A percentile compares a stretch with the other conserved stretches of the same genome.
Evolutionary conservation across 495 filamentous ascomycete genomes (phyloP).

Genomic region (Xylaria sp.): DNA sequence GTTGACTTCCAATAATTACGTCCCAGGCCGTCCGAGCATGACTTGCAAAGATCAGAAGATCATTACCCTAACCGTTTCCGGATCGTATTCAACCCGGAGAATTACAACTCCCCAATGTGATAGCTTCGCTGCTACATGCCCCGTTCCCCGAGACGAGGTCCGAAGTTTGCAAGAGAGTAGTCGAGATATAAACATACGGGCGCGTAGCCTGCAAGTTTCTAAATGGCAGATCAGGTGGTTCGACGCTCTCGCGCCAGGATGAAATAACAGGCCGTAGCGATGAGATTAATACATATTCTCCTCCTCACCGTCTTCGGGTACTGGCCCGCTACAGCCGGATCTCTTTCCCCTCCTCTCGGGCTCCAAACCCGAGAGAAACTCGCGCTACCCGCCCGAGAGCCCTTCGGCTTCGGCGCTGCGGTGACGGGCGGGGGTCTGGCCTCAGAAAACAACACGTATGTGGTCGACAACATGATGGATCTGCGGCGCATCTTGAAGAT

Average conservation of each 20-base stretch:
- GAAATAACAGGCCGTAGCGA: neutral
- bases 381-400: constrained; percentile 23
- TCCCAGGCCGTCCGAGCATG: neutral
- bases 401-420: constrained; percentile 27
- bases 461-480: constrained; percentile 32
- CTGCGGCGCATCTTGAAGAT: constrained; percentile 29
- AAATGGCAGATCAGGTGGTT: neutral
- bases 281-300: constrained; percentile 6
- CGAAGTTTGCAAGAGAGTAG: neutral
- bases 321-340: neutral
- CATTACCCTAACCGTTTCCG: constrained; percentile 5
- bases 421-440: constrained; percentile 27
- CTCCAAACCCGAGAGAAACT: neutral
- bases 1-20: neutral
- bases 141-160: constrained; percentile 15
- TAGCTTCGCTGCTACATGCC: constrained; percentile 11
- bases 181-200: neutral
- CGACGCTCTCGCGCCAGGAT: neutral
- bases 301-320: constrained; percentile 2
- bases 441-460: constrained; percentile 22
- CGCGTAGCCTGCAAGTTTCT: neutral
- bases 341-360: neutral
- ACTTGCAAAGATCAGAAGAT: neutral
- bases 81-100: constrained; percentile 15
- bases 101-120: constrained; percentile 18